Base-by-base conservation (phyloP, 805 yeast species). In the Yarrowia sp. region DNA sequence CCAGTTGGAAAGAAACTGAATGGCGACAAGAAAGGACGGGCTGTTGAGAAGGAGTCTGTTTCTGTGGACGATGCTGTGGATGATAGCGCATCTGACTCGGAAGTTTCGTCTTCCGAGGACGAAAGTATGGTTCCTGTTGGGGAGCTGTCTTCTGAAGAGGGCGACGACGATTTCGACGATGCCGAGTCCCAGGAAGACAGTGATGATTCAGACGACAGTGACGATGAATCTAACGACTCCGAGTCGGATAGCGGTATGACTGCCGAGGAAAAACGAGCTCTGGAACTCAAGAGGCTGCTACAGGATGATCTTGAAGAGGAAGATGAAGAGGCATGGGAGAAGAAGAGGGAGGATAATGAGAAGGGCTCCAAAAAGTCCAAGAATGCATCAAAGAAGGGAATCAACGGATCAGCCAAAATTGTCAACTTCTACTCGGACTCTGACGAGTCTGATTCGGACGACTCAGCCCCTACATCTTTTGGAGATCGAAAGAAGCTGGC, bases 401-500 rank as follows among this genome's bases (percentile, higher is more conserved):
- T 40, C 5, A 58, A 58, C 36, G 56, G 56, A 8, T 11, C 16
- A 4, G 43, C 42, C 32, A 63, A 63, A n/a, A 41, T 48, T 14
- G 67, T 63, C 46, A 48, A 63, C 67, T 63, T 63, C 14, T 63
- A 73, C 69, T 70, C 72, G 5, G 75, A 74, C 5, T 72, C 71
- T 14, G 75, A 73, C 22, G 70, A 64, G 9, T 67, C 38, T n/a
- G 49, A 50, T 8, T 41, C 67, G 3, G 53, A 48, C 19, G 67
- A 55, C 11, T 58, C 43, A 2, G 50, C 46, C 11, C 63, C 43
- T 35, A 12, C 45, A 0, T 45, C 50, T 15, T 38, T 35, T 26
- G 56, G 22, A 22, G 58, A 46, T 9, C 69, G 35, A 11, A 65
- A 67, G 15, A 22, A 15, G 64, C 87, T 72, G 70, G 82, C 87